These are phyloP conservation scores for Puccinia hordei DNA, from an alignment of 1,284 basidiomycete species.

Conservation along the genomic window DNA sequence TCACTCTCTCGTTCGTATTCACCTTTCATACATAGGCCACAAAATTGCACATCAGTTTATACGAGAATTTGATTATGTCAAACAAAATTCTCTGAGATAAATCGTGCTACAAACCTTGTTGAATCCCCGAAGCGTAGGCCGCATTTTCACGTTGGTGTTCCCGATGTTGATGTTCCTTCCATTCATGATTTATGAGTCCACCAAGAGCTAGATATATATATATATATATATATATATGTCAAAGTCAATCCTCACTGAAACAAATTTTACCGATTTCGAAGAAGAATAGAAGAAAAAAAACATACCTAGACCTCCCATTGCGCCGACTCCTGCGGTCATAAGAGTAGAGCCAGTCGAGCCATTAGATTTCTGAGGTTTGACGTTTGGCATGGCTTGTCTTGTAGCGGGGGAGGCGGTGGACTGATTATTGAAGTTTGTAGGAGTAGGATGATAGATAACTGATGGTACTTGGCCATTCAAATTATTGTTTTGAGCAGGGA, in stretches of 20 bases:
- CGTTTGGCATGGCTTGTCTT: neutral
- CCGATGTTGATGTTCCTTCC: slow-evolving; percentile 39
- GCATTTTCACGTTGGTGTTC: slow-evolving; percentile 15
- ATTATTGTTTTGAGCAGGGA: too few relatives aligned
- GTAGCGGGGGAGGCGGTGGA: neutral
- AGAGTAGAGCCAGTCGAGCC: neutral
- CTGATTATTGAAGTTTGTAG: neutral
- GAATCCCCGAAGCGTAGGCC: slow-evolving; percentile 16
- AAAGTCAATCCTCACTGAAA: too few relatives aligned
- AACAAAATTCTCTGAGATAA: too few relatives aligned
- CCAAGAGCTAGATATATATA: slow-evolving; percentile 15
- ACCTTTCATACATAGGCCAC: too few relatives aligned
- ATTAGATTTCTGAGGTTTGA: neutral
- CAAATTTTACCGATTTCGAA: too few relatives aligned
- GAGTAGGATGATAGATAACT: neutral
- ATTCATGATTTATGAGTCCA: slow-evolving; percentile 27
- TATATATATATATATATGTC: too few relatives aligned
- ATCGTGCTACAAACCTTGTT: slow-evolving; percentile 30
- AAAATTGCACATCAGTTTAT: too few relatives aligned
- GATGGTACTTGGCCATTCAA: too few relatives aligned
- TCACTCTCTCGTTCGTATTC: neutral
- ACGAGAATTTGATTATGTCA: too few relatives aligned
- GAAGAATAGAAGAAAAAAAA: neutral
- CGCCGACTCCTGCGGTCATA: slow-evolving; percentile 28
- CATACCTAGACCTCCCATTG: slow-evolving; percentile 37